These are phyloP conservation scores for Kodamaea fungicola DNA, from an alignment of 1,139 yeast genomes.

Conservation along the genomic window DNA sequence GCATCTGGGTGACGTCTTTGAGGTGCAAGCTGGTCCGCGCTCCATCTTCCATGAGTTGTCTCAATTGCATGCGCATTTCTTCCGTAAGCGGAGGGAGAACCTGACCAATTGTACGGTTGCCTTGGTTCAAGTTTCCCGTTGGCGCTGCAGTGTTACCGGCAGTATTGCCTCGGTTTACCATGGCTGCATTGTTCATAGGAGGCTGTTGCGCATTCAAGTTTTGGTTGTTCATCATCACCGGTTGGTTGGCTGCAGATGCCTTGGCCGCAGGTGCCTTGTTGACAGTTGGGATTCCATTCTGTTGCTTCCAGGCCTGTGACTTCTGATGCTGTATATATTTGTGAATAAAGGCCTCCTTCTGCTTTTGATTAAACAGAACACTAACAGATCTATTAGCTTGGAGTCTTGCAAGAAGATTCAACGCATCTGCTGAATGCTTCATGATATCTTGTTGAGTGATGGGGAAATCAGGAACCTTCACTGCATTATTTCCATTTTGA, in stretches of 20 bases:
- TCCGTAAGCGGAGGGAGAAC: constrained; percentile 41
- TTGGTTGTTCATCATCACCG: background rate
- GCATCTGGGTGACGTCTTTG: constrained; percentile 58
- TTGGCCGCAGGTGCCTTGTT: constrained; percentile 10
- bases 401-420: constrained; percentile 34
- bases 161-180: constrained; percentile 9
- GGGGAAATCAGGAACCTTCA: constrained; percentile 35
- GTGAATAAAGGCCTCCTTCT: constrained; percentile 38
- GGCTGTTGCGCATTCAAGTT: constrained; percentile 11
- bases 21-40: constrained; percentile 62
- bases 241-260: constrained; percentile 9
- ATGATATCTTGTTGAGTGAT: constrained; percentile 42
- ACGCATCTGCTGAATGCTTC: constrained; percentile 41
- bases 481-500: constrained; percentile 8
- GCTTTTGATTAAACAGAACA: constrained; percentile 31
- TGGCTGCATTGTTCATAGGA: constrained; percentile 20
- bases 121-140: constrained; percentile 1
- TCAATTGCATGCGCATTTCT: constrained; percentile 47
- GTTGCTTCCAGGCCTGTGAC: constrained; percentile 39
- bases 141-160: background rate
- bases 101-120: constrained; percentile 13
- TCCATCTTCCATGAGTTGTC: constrained; percentile 66
- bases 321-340: constrained; percentile 44
- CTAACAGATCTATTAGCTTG: constrained; percentile 40
- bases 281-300: constrained; percentile 21